Evolutionary conservation across 768 basidiomycete species (phyloP), one percentile per base, ranked within the genome.

Genomic region (Boletales sp.): DNA sequence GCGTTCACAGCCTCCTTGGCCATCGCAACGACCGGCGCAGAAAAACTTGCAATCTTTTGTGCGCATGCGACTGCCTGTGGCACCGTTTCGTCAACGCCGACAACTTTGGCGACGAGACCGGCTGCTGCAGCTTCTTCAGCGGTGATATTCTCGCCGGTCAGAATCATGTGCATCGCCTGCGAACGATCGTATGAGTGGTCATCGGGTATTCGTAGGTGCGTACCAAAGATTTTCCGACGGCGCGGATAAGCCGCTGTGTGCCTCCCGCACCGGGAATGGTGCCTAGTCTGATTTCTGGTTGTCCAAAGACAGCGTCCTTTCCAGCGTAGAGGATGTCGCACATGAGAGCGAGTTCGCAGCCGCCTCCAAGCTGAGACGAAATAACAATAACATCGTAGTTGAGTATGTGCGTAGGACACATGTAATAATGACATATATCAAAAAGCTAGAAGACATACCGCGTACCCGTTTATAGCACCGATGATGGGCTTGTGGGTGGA

Each of bases 291-390:
- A 98, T 91, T 67, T 98, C 95, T 12, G 95, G 95, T 64, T 95
- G 94, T 15, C 92, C 93, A 64, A 98, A 97, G 51, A 83, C 81
- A 12, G 95, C 94, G 19, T 78, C 87, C 2, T 88, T 84, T 8
- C 90, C 86, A 11, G 90, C 91, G 50, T 94, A 82, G 62, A 97
- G 82, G 67, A 97, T 90, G 68, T 98, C 94, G 68, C 90, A 92
- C 88, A 92, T 92, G 61, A 97, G 76, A 0, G 94, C 94, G 31
- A 98, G 83, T 69, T 97, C 95, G 65, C 94, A 97, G 15, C 95
- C 95, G 36, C 94, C 95, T 5, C 95, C 95, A 53, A 97, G 84
- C 94, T 97, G 14, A 21, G 18, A 34, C 11, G 11, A 14, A 4
- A 12, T 39, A 19, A 12, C 18, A 17, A 19, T 19, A 17, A 17